These are phyloP conservation scores for Lachancea quebecensis DNA, from an alignment of 805 yeast species.

Conservation along the genomic window DNA sequence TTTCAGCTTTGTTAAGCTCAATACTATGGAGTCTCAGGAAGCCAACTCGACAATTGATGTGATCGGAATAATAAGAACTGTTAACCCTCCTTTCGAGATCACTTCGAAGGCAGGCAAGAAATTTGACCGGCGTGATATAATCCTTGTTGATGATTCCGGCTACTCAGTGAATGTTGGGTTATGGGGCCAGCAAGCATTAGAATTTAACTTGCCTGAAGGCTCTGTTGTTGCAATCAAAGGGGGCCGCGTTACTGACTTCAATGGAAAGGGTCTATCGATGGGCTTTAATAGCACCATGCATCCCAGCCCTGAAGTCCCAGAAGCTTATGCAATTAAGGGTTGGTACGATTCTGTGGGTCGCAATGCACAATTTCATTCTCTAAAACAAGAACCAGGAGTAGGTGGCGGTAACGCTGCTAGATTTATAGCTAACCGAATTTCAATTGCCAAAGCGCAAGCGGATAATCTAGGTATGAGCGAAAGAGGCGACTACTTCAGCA, in stretches of 20 bases:
- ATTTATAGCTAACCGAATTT: conserved; percentile 50
- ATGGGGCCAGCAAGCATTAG: conserved; percentile 85
- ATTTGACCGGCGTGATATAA: conserved; percentile 84
- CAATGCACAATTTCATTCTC: conserved; percentile 50
- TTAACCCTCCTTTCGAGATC: conserved; percentile 68
- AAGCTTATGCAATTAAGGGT: conserved; percentile 82
- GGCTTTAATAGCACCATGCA: conserved; percentile 70
- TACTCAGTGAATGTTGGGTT: conserved; percentile 71
- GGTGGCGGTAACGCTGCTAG: conserved; percentile 34
- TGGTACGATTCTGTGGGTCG: conserved; percentile 88
- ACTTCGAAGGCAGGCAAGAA: conserved; percentile 88
- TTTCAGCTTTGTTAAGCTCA: conserved; percentile 67
- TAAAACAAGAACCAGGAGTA: conserved; percentile 47
- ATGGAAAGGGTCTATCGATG: conserved; percentile 76
- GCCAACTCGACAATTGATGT: conserved; percentile 75
- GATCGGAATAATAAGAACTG: conserved; percentile 75
- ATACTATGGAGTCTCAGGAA: conserved; percentile 58
- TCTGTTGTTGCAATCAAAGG: conserved; percentile 90
- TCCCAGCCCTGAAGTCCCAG: conserved; percentile 82
- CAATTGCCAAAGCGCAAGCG: conserved; percentile 57
- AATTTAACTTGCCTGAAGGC: conserved; percentile 65
- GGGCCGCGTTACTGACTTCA: conserved; percentile 80
- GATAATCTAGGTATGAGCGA: conserved; percentile 69
- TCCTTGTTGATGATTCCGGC: conserved; percentile 78
- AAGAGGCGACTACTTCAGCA: conserved; percentile 67